Evolutionary conservation across 2,329 filamentous ascomycete genomes (phyloP), one percentile per base, ranked within the genome.

Genomic region (Exophiala calicioides): DNA sequence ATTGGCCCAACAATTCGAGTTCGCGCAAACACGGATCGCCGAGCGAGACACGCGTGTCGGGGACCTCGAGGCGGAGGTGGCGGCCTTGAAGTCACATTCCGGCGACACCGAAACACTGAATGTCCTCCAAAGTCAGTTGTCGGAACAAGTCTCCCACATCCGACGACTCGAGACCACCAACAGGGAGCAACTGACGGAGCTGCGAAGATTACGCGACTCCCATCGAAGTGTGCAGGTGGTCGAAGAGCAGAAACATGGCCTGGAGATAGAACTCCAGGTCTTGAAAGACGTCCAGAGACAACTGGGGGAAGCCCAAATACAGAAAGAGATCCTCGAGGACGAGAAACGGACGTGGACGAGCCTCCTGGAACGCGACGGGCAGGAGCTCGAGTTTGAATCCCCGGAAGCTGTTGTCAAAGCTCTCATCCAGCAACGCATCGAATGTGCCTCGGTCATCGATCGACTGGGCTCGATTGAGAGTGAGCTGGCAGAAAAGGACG

Each of bases 141-240:
- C 86, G 0, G 90, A 96, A 55, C 93, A 97, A 63, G 87, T 98
- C 1, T 78, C 82, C n/a, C 90, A 97, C 62, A 95, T 96, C 55
- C 84, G 88, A 49, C 84, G 81, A 21, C 74, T 98, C 3, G 93
- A 98, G 65, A 77, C 80, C 1, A 81, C 81, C 26, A 95, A 89
- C 53, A 78, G 88, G 18, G 88, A 95, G 38, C 88, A 95, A 62
- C 74, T 81, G 10, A 68, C 77, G 0, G 91, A 98, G 64, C 71
- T 98, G 26, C 88, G 86, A 58, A 85, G 90, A 57, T 77, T 94
- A 27, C 84, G 90, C 10, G 86, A 90, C 57, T 71, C 85, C 3
- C 84, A 90, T 65, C 91, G 88, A 68, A 88, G 87, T n/a, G 84
- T 95, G 1, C 88, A 95, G 62, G 80, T 98, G 2, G 86, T 97